A percentile compares a stretch with the other conserved stretches of the same genome.
Evolutionary conservation across 306 rosid species (phyloP).

Genomic region (Prunus mongolica): DNA sequence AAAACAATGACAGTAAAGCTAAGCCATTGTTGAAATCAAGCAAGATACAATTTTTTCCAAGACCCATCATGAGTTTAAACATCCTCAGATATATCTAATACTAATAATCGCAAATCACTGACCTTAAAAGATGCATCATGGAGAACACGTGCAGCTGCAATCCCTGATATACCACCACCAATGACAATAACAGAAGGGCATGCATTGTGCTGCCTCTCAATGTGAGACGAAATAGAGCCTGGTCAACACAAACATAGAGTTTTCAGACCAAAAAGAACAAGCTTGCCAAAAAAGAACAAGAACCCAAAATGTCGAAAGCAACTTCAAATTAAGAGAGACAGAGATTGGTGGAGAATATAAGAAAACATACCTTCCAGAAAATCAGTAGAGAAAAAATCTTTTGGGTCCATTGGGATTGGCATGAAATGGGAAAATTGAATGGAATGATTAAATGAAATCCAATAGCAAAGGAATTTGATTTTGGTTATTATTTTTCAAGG

Average conservation of each 20-base stretch:
- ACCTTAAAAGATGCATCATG: constrained; percentile 78
- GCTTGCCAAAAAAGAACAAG: not conserved
- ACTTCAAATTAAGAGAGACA: not conserved
- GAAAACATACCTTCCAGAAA: not conserved
- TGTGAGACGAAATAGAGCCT: constrained; percentile 5
- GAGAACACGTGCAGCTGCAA: constrained; percentile 77
- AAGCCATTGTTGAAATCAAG: constrained; percentile 8
- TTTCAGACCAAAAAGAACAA: not conserved
- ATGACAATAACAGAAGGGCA: constrained; percentile 71
- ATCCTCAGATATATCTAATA: not conserved
- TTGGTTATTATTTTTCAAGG: not conserved
- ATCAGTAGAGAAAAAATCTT: not conserved
- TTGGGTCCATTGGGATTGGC: constrained; percentile 11
- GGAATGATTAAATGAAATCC: not conserved
- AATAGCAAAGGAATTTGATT: not conserved
- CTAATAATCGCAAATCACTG: not conserved
- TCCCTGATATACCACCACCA: constrained; percentile 88
- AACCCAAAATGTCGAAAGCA: not conserved
- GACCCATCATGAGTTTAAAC: not conserved
- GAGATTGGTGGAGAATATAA: not conserved
- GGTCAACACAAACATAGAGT: not conserved
- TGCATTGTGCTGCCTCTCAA: constrained; percentile 4
- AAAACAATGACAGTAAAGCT: constrained; percentile 20
- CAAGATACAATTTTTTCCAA: not conserved
- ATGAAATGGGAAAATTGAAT: not conserved